Base-by-base conservation (phyloP, 495 filamentous ascomycete genomes). In the Tetracladium marchalianum region DNA sequence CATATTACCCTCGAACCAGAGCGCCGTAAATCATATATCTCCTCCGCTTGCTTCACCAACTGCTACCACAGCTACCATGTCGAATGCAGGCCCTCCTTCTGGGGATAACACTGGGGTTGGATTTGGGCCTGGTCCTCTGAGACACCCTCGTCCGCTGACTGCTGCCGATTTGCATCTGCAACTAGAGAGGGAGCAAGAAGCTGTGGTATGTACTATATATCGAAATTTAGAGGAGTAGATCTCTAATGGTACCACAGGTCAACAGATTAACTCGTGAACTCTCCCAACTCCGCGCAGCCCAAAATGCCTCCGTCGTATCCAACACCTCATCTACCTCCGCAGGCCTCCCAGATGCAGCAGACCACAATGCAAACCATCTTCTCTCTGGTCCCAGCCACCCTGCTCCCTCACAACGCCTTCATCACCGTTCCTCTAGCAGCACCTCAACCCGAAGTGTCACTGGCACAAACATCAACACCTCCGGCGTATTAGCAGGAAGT, bases 221-320 rank as follows among this genome's bases (percentile, higher is more conserved):
- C 17, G 27, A 34, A 18, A 12, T 19, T 10, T 1, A 38, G 5
- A 32, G 4, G n/a, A 15, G 22, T 2, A 15, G 41, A 34, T 36
- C 39, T 32, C 46, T 51, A 46, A 56, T 45, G 41, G 16, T 35
- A 34, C 2, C 15, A 39, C 57, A 93, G 88, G 85, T 95, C 38
- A 96, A 96, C 66, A 86, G 88, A 39, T 75, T 96, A 43, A 90
- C 86, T 1, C 80, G 89, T 45, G 89, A 96, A 57, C 80, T 96
- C 39, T 76, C 79, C 11, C 62, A 81, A 34, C 80, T 95, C 35
- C 83, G 89, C 46, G 77, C 77, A 34, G 81, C 86, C 35, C 83
- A 86, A 51, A 87, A 87, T 53, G 80, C 84, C 11, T 90, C 84
- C 11, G 85, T 87, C 27, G 80, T 80, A 41, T 92, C 87, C 11